Percentiles rank a stretch among this genome's conserved stretches.
phyloP scores from a whole-genome alignment of 1,284 basidiomycete genomes.

The Pascua guehoae region DNA sequence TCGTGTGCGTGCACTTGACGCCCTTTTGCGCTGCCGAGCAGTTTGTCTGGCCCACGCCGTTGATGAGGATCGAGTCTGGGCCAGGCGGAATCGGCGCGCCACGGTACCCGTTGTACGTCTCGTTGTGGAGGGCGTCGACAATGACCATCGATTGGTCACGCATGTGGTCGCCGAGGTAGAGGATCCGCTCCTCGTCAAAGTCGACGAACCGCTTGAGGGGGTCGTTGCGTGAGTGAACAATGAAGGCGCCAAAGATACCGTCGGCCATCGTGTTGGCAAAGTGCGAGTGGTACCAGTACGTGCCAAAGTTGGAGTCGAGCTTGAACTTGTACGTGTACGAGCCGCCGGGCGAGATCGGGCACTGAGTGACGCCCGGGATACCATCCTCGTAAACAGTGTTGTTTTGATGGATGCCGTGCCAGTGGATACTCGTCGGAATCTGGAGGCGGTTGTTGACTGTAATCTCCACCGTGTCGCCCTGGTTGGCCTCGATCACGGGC shows the following conservation, averaged over 20 bases:
- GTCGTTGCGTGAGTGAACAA: slow-evolving; percentile 29
- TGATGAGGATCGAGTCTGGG: slow-evolving; percentile 31
- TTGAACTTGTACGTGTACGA: slow-evolving; percentile 54
- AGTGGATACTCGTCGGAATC: slow-evolving; percentile 28
- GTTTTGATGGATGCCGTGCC: slow-evolving; percentile 38
- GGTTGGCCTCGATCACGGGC: slow-evolving; percentile 35
- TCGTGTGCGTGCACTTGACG: slow-evolving; percentile 5
- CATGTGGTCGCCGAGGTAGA: slow-evolving; percentile 32
- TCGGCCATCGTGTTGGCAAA: slow-evolving; percentile 34
- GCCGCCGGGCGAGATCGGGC: slow-evolving; percentile 55
- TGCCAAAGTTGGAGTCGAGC: slow-evolving; percentile 19
- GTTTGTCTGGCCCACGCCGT: slow-evolving; percentile 24
- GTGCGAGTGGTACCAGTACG: slow-evolving; percentile 41
- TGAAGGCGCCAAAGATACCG: slow-evolving; percentile 30
- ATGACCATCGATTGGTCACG: slow-evolving; percentile 26
- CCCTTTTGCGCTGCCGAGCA: slow-evolving; percentile 6
- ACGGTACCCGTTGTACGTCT: slow-evolving; percentile 3
- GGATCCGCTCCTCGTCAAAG: slow-evolving; percentile 31
- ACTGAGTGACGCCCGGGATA: slow-evolving; percentile 45
- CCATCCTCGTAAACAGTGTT: slow-evolving; percentile 32
- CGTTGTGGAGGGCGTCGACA: slow-evolving; percentile 15
- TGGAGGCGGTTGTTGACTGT: slow-evolving; percentile 31
- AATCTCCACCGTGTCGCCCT: slow-evolving; percentile 32
- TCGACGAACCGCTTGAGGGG: slow-evolving; percentile 18
- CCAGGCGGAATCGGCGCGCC: slow-evolving; percentile 9